A percentile compares a stretch with the other conserved stretches of the same genome.
Evolutionary conservation across 2,329 filamentous ascomycete genomes (phyloP).

Genomic region (Sordariomycetes sp.): DNA sequence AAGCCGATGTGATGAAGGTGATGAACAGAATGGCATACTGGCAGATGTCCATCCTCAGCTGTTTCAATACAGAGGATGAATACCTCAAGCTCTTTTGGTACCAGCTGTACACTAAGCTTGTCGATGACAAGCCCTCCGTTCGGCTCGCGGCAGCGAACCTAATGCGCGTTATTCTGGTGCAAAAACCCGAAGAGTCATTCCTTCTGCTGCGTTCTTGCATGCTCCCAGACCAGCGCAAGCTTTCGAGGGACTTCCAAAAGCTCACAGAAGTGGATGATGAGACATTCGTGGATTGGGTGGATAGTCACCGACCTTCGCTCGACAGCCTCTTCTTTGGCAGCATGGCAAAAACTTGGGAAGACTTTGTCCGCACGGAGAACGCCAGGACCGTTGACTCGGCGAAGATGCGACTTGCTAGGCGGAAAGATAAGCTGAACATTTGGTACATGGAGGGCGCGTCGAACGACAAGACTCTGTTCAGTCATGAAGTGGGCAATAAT

Average conservation of each 20-base stretch:
- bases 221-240: constrained; percentile 57
- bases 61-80: constrained; percentile 69
- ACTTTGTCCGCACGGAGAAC: constrained; percentile 79
- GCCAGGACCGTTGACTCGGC: constrained; percentile 68
- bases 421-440: constrained; percentile 71
- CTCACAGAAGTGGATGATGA: constrained; percentile 84
- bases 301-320: constrained; percentile 68
- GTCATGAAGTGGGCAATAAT: constrained; percentile 79
- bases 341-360: constrained; percentile 77
- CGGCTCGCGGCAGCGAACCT: constrained; percentile 72
- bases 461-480: constrained; percentile 62
- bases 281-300: constrained; percentile 74
- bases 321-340: constrained; percentile 76
- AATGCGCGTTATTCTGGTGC: constrained; percentile 86
- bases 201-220: constrained; percentile 65
- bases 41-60: constrained; percentile 82
- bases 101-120: constrained; percentile 80
- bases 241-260: constrained; percentile 72
- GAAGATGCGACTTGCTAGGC: constrained; percentile 58
- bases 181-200: constrained; percentile 78
- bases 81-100: constrained; percentile 85
- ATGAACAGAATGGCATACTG: constrained; percentile 87
- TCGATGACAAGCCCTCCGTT: constrained; percentile 58
- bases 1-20: constrained; percentile 58
- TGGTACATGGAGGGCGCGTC: constrained; percentile 66